Evolutionary conservation across 1,139 yeast species (phyloP), one percentile per base, ranked within the genome.

Genomic region (Candida smagusa): DNA sequence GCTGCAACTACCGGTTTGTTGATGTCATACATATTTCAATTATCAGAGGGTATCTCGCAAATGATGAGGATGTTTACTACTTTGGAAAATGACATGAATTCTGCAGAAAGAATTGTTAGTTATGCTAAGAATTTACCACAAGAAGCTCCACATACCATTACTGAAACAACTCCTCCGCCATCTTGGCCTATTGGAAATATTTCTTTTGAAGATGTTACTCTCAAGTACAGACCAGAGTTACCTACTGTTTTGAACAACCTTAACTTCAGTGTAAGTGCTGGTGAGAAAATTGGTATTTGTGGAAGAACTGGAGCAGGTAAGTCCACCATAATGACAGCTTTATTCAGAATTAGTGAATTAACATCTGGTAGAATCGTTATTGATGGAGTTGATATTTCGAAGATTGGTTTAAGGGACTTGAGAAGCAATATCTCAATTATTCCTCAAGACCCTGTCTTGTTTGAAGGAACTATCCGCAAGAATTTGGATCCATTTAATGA

Each of bases 271-370:
- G 61, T 82, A 16, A 57, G 63, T 9, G 72, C 79, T 1, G 73
- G 77, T 12, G 79, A 79, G 54, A 81, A 79, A 51, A 67, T 82
- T 41, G 89, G 88, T 29, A 78, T 82, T 40, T 79, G 85, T 58
- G 89, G 89, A 12, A 73, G 88, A 48, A 82, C 89, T 1, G 89
- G 89, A 37, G 87, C 88, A 7, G 89, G 89, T 28, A 82, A 82
- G 55, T 73, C 82, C 13, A 75, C 85, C 2, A 76, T 82, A 29
- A 77, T 80, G 71, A 67, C 74, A 13, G 82, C 84, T 0, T 58
- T 82, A 35, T 82, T 74, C 54, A 67, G 89, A 35, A 56, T 82
- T 27, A 59, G 71, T 5, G 87, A 81, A 48, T 54, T 80, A 19
- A 50, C 61, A 8, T 44, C 53, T 2, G 88, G 88, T 7, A 47